phyloP scores from a whole-genome alignment of 371 early-diverging fungal genomes.

The Dinochytrium kinnereticum region DNA sequence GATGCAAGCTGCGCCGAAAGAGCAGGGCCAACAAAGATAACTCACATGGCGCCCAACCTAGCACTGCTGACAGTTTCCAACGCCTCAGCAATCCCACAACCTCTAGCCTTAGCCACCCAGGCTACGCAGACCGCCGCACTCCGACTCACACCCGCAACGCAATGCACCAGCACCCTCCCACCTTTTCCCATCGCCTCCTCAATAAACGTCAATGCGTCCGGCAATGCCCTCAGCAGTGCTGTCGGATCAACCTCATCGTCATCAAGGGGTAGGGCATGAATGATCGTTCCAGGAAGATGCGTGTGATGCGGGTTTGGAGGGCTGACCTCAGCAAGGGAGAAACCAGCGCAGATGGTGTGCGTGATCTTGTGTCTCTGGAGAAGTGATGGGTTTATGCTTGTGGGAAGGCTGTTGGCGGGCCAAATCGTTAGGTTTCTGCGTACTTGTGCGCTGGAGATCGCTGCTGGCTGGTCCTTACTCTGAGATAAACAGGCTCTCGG shows the following conservation, averaged over 20 bases:
- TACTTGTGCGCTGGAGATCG: background rate
- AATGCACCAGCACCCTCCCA: conserved; percentile 69
- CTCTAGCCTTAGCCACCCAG: conserved; percentile 78
- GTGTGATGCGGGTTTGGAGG: background rate
- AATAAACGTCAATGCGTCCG: background rate
- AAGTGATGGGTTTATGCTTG: background rate
- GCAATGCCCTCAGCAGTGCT: background rate
- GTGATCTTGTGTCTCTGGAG: background rate
- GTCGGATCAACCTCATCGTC: conserved; percentile 8
- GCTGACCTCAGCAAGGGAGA: background rate
- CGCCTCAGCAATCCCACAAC: conserved; percentile 68
- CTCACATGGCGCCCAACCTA: conserved; percentile 66
- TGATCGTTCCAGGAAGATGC: background rate
- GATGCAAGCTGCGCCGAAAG: background rate
- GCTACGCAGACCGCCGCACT: conserved; percentile 88
- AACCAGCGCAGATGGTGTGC: background rate
- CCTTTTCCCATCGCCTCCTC: background rate
- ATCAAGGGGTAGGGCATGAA: background rate
- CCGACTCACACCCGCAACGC: conserved; percentile 88
- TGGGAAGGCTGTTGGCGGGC: background rate
- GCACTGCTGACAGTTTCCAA: conserved; percentile 76
- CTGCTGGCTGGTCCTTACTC: background rate
- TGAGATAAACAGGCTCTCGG: background rate
- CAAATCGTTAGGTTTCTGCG: background rate
- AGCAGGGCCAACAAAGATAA: background rate